These are phyloP conservation scores for Kuraishia borneana DNA, from an alignment of 805 yeast species.

Conservation along the genomic window DNA sequence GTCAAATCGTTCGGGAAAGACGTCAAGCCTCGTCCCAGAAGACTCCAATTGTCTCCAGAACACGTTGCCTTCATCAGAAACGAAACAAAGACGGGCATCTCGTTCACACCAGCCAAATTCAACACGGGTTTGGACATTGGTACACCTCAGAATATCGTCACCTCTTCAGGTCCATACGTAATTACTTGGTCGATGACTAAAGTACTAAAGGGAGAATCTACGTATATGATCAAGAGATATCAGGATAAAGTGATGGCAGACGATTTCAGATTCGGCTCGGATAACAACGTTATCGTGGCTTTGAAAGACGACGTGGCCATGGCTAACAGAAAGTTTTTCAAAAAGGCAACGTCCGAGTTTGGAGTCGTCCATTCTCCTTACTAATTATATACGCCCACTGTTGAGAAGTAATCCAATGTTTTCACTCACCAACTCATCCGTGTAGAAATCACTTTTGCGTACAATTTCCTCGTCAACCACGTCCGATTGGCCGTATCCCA, in stretches of 20 bases:
- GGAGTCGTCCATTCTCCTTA: not conserved
- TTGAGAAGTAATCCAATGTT: conserved; percentile 69
- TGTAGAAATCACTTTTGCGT: conserved; percentile 73
- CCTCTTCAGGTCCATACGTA: conserved; percentile 76
- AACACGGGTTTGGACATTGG: conserved; percentile 55
- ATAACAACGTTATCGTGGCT: conserved; percentile 61
- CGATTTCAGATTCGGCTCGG: conserved; percentile 67
- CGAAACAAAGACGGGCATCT: conserved; percentile 33
- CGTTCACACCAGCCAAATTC: conserved; percentile 68
- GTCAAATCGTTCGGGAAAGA: conserved; percentile 50
- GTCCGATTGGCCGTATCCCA: conserved; percentile 20
- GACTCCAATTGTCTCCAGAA: conserved; percentile 59
- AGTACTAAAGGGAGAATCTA: conserved; percentile 40
- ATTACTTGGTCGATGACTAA: conserved; percentile 68
- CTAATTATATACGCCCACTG: conserved; percentile 29
- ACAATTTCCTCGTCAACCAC: conserved; percentile 70
- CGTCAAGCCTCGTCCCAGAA: conserved; percentile 57
- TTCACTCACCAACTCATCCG: conserved; percentile 67
- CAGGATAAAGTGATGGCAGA: conserved; percentile 57
- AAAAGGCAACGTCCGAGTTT: conserved; percentile 29
- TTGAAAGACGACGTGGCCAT: conserved; percentile 67
- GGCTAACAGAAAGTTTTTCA: conserved; percentile 49
- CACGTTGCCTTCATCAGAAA: conserved; percentile 55
- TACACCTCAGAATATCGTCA: conserved; percentile 57
- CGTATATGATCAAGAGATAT: conserved; percentile 58